Evolutionary conservation across 805 yeast species (phyloP).

Genomic region (Candida takata): DNA sequence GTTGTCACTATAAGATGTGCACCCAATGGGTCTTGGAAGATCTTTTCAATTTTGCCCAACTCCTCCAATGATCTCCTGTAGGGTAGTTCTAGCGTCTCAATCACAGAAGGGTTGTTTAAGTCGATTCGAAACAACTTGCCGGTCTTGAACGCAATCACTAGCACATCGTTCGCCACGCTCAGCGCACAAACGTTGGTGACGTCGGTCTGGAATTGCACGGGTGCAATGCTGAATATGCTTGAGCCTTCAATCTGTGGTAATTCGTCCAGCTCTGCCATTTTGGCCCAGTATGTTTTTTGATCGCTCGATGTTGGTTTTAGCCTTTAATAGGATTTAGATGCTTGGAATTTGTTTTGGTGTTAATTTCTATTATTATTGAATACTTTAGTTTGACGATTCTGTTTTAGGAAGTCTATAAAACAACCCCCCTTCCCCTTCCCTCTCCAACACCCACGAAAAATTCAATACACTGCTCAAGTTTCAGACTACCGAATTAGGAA

Average conservation of each 20-base stretch:
- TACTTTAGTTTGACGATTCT: neutral
- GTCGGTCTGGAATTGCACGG: slow-evolving; percentile 47
- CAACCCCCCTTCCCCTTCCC: neutral
- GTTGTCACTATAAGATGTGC: slow-evolving; percentile 46
- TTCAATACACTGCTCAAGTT: too few relatives aligned
- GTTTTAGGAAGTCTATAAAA: neutral
- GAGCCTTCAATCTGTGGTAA: slow-evolving; percentile 8
- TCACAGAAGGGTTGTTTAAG: slow-evolving; percentile 55
- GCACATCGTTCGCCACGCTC: slow-evolving; percentile 46
- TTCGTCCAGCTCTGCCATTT: slow-evolving; percentile 6
- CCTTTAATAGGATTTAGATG: neutral
- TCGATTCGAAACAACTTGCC: slow-evolving; percentile 60
- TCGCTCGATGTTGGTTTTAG: neutral
- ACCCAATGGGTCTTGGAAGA: slow-evolving; percentile 47
- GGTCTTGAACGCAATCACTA: slow-evolving; percentile 45
- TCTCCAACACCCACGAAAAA: neutral
- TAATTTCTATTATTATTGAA: too few relatives aligned
- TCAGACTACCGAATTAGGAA: slow-evolving; percentile 9
- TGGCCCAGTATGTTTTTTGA: neutral
- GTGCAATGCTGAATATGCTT: slow-evolving; percentile 25
- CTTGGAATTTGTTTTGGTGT: too few relatives aligned
- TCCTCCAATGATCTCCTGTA: slow-evolving; percentile 22
- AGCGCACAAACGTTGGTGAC: slow-evolving; percentile 41
- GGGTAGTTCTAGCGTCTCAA: slow-evolving; percentile 35
- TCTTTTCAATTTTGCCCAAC: slow-evolving; percentile 25